These are phyloP conservation scores for Sclerotinia sclerotiorum DNA, from an alignment of 2,329 filamentous ascomycete genomes.

Conservation along the genomic window DNA sequence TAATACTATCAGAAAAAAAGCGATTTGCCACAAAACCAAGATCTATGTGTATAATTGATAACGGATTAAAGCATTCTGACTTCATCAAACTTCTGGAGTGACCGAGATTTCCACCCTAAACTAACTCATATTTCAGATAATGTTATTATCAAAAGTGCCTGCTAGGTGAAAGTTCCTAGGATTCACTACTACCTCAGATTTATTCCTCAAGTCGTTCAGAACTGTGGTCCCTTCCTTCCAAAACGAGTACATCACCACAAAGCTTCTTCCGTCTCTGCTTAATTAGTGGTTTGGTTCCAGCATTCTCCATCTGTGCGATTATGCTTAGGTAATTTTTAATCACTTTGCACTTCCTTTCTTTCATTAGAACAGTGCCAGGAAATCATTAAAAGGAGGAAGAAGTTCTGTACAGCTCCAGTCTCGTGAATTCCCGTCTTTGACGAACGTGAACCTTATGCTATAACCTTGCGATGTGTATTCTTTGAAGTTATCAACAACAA, in stretches of 20 bases:
- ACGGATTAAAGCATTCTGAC: not conserved
- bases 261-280: not conserved
- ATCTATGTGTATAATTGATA: no score
- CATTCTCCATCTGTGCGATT: not conserved
- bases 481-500: not conserved
- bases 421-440: not conserved
- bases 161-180: not conserved
- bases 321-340: not conserved
- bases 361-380: no score
- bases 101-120: not conserved
- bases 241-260: not conserved
- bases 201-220: not conserved
- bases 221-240: no score
- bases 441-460: not conserved
- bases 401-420: not conserved
- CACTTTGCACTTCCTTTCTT: not conserved
- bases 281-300: not conserved
- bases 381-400: no score
- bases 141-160: not conserved
- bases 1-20: not conserved
- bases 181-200: not conserved
- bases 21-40: not conserved
- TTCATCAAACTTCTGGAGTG: not conserved
- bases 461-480: not conserved
- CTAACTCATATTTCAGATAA: not conserved